Evolutionary conservation across 371 early-diverging fungal species (phyloP), one percentile per base, ranked within the genome.

Genomic region (Smittium culicis): DNA sequence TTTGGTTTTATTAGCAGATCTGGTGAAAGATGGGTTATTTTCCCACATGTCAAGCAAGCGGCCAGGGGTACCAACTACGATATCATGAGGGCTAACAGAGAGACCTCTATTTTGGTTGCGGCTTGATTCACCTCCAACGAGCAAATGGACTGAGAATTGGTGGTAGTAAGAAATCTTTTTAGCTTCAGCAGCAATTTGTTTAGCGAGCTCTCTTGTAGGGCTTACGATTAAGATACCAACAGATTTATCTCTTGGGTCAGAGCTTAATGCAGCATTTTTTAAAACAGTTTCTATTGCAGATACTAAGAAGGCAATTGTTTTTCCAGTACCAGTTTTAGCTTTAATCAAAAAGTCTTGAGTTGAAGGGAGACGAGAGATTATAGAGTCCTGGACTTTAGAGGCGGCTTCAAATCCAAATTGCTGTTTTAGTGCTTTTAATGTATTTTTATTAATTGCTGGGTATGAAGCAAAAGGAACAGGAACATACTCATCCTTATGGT

Each of bases 291-390:
- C 87, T n/a, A 99, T 71, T 5, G 92, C 89, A 2, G 97, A 90
- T 34, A 94, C 79, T 73, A 98, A 77, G 70, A 96, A 98, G 5
- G 92, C 96, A 20, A 94, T 76, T 1, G 96, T 96, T 76, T 97
- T 97, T 56, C 99, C 99, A 0, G 94, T 96, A 70, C 99, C 99
- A 8, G 99, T 99, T 77, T 96, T 95, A 20, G 99, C 98, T 72
- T 88, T 86, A 66, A 91, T 85, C 80, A 89, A 82, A 72, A 93
- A 79, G 70, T 95, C 93, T 1, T 72, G 70, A n/a, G 80, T 74
- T 30, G 86, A 84, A 5, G 95, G 95, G 28, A 91, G 66, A 33
- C 79, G 71, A 2, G 82, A 78, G 45, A 92, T 75, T 1, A 95
- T 88, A 59, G 84, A 85, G 34, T 87, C 79, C 72, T 95, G 95